A percentile compares a stretch with the other conserved stretches of the same genome.
Evolutionary conservation across 176 grass and related monocot species (phyloP).

Genomic region (Calamus simplicifolius): DNA sequence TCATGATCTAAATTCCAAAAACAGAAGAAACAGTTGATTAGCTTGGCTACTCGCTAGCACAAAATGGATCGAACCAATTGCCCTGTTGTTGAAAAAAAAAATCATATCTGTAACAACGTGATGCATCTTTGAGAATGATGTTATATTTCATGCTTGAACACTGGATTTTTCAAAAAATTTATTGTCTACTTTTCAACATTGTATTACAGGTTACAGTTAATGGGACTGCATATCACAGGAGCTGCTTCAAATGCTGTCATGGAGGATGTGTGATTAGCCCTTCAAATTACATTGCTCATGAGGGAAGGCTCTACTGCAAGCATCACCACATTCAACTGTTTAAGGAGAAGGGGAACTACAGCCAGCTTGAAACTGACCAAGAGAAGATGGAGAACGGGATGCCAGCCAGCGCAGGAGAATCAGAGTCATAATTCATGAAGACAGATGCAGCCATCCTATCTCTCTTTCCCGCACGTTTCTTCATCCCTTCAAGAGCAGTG

Average conservation of each 20-base stretch:
- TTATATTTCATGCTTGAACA: no score
- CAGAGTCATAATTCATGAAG: slow-evolving; percentile 35
- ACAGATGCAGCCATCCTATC: no score
- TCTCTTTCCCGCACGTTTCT: no score
- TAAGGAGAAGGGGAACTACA: slow-evolving; percentile 95
- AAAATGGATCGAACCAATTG: no score
- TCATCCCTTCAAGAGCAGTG: no score
- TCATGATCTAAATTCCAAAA: no score
- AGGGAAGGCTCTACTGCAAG: slow-evolving; percentile 97
- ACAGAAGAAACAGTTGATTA: no score
- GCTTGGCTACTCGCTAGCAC: no score
- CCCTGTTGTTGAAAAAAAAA: no score
- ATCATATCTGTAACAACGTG: no score
- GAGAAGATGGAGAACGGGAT: slow-evolving; percentile 32
- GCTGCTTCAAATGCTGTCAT: slow-evolving; percentile 98
- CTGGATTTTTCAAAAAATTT: no score
- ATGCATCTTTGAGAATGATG: no score
- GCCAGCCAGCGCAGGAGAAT: slow-evolving; percentile 25
- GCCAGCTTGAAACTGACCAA: slow-evolving; percentile 64
- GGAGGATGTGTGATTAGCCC: slow-evolving; percentile 98
- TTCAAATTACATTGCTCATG: slow-evolving; percentile 93
- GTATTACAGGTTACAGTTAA: slow-evolving; percentile 75
- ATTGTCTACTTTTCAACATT: not conserved
- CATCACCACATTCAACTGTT: slow-evolving; percentile 90
- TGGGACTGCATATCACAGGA: slow-evolving; percentile 73